Evolutionary conservation across 2,329 filamentous ascomycete genomes (phyloP).

Genomic region (Ascosphaera pollenicola): DNA sequence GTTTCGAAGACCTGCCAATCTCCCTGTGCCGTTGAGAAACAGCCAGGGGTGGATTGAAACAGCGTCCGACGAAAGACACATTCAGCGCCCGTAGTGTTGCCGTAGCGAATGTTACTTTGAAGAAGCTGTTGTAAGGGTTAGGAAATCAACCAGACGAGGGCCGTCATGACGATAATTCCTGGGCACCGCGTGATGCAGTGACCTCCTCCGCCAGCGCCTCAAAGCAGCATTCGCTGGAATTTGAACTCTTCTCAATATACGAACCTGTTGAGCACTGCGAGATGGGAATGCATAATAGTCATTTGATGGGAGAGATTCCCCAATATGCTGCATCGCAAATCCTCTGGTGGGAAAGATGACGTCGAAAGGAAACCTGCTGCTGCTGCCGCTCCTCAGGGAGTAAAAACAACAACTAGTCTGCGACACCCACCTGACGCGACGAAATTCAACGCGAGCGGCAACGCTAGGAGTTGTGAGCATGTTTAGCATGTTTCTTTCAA

Average conservation of each 20-base stretch:
- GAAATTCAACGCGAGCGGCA: constrained; percentile 70
- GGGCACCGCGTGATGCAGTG: too few relatives aligned
- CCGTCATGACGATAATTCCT: too few relatives aligned
- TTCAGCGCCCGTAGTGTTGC: constrained; percentile 73
- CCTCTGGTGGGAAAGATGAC: too few relatives aligned
- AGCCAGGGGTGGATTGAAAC: constrained; percentile 29
- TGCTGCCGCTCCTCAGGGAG: constrained; percentile 38
- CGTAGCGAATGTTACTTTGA: constrained; percentile 10
- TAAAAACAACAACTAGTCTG: constrained; percentile 13
- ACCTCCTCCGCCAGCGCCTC: not conserved
- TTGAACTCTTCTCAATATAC: constrained; percentile 8
- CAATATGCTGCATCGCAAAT: too few relatives aligned
- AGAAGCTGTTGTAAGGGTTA: constrained; percentile 1
- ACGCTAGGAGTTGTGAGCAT: constrained; percentile 26
- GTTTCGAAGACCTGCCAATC: constrained; percentile 8
- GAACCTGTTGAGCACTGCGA: constrained; percentile 7
- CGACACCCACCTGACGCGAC: constrained; percentile 69
- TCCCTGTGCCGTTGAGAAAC: constrained; percentile 8
- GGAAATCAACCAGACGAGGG: too few relatives aligned
- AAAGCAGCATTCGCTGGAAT: constrained; percentile 6
- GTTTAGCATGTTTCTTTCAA: not conserved
- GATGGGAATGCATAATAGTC: not conserved
- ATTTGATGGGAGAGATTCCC: too few relatives aligned
- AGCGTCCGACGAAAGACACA: constrained; percentile 16
- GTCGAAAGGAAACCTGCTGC: constrained; percentile 6